phyloP scores from a whole-genome alignment of 805 yeast species.

The Teunomyces funiuensis region DNA sequence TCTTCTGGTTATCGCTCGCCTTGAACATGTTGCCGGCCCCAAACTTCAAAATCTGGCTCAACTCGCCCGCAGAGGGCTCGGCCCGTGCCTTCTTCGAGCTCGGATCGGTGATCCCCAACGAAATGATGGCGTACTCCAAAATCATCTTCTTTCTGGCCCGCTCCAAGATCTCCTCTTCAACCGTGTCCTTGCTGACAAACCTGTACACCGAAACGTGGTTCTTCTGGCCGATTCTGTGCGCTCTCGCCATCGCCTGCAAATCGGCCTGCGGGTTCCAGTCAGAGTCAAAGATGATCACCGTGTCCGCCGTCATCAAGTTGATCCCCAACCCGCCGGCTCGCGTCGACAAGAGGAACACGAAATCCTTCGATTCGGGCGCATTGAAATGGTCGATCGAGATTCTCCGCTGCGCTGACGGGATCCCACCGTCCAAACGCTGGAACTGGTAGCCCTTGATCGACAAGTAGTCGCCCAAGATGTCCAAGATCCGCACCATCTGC shows the following conservation, averaged over 20 bases:
- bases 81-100: slow-evolving; percentile 52
- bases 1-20: slow-evolving; percentile 91
- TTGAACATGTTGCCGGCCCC: slow-evolving; percentile 99
- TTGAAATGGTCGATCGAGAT: slow-evolving; percentile 95
- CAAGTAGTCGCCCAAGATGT: slow-evolving; percentile 90
- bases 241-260: slow-evolving; percentile 99
- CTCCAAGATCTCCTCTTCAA: slow-evolving; percentile 95
- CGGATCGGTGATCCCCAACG: slow-evolving; percentile 89
- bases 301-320: slow-evolving; percentile 98
- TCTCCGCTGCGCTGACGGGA: slow-evolving; percentile 90
- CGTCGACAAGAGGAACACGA: slow-evolving; percentile 84
- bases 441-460: slow-evolving; percentile 82
- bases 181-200: slow-evolving; percentile 96
- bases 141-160: slow-evolving; percentile 98
- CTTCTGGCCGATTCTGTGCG: slow-evolving; percentile 99
- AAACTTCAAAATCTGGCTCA: slow-evolving; percentile 90
- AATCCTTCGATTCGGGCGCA: slow-evolving; percentile 89
- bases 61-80: slow-evolving; percentile 82
- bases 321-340: slow-evolving; percentile 99
- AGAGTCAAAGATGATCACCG: slow-evolving; percentile 95
- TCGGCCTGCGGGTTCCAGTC: slow-evolving; percentile 99
- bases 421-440: slow-evolving; percentile 95
- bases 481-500: slow-evolving; percentile 96
- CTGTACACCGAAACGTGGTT: slow-evolving; percentile 97
- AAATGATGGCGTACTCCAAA: slow-evolving; percentile 94